phyloP scores from a whole-genome alignment of 2,329 filamentous ascomycete genomes.

The Metarhizium sp. region DNA sequence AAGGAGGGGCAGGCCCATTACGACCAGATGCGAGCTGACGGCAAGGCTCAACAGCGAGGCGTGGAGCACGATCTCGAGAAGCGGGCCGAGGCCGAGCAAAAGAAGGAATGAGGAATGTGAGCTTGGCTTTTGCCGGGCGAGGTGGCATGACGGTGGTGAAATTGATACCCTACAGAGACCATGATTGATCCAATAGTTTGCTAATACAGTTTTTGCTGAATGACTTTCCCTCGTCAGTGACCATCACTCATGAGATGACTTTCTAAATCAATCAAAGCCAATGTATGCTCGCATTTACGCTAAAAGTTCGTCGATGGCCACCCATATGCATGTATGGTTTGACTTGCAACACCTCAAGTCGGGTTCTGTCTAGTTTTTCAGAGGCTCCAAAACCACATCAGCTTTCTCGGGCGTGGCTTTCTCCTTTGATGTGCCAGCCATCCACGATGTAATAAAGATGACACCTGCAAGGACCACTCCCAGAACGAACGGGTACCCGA shows the following conservation, averaged over 20 bases:
- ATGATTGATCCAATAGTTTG: neutral
- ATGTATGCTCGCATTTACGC: too few relatives aligned
- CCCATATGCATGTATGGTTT: neutral
- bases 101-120: slow-evolving; percentile 3
- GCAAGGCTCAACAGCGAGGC: slow-evolving; percentile 76
- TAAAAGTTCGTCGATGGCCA: neutral
- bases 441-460: slow-evolving; percentile 11
- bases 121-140: neutral
- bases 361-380: neutral
- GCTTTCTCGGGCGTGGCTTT: neutral
- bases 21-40: slow-evolving; percentile 63
- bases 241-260: neutral
- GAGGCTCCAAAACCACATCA: neutral
- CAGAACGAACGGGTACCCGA: slow-evolving; percentile 15
- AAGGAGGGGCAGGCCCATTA: slow-evolving; percentile 53
- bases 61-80: slow-evolving; percentile 75
- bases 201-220: neutral
- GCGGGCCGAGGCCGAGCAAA: slow-evolving; percentile 43
- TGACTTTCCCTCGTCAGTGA: neutral
- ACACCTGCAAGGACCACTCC: slow-evolving; percentile 7
- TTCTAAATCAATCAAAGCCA: neutral
- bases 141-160: neutral
- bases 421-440: neutral
- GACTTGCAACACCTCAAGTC: neutral
- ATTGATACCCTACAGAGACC: slow-evolving; percentile 7